phyloP scores from a whole-genome alignment of 345 rosid species.

The Eucalyptus polyanthemos region DNA sequence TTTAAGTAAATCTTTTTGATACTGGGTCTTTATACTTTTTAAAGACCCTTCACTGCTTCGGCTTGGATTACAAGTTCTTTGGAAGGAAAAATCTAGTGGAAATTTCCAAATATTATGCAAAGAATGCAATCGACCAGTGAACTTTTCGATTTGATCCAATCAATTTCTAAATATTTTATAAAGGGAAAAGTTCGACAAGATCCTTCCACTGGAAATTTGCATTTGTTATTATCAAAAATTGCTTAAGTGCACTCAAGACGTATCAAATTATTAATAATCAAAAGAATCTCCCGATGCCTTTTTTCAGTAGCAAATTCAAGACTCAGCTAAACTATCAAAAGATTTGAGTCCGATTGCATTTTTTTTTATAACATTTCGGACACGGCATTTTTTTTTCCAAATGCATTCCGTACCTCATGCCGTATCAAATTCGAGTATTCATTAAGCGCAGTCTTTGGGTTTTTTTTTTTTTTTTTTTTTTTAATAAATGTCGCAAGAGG shows the following conservation, averaged over 20 bases:
- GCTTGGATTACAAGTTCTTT: rapidly evolving
- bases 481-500: no score
- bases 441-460: no score
- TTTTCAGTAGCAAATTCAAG: no score
- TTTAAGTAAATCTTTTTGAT: neutral
- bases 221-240: neutral
- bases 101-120: neutral
- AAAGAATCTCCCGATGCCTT: no score
- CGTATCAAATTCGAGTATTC: no score
- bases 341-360: rapidly evolving
- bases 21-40: neutral
- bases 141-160: neutral
- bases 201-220: neutral
- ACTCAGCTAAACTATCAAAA: rapidly evolving
- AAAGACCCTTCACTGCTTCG: neutral
- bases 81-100: neutral
- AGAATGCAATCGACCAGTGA: rapidly evolving
- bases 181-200: neutral
- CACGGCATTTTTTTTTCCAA: no score
- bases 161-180: neutral
- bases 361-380: no score
- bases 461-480: no score
- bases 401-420: no score
- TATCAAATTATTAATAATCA: no score
- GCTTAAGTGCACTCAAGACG: rapidly evolving